Conservation (phyloP, 352 stramenopile species). For the Phytophthora sp. region DNA sequence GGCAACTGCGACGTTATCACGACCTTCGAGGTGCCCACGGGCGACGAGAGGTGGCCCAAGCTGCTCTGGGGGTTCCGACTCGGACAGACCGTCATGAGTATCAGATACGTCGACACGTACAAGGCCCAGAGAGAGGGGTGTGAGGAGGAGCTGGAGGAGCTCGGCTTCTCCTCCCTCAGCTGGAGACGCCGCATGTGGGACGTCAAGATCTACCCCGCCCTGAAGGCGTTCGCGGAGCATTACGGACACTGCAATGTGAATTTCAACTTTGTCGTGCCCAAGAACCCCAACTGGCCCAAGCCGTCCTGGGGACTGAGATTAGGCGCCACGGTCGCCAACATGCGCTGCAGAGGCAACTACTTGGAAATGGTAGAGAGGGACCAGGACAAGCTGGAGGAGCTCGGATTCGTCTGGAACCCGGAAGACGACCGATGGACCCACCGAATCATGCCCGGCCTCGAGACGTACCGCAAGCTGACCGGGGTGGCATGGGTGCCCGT, state of each 20-base stretch:
- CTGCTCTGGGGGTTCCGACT: conserved; percentile 43
- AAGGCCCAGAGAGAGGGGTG: conserved; percentile 6
- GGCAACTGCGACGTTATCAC: conserved; percentile 40
- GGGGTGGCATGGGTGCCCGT: conserved; percentile 35
- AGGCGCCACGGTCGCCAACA: conserved; percentile 29
- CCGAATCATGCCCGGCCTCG: conserved; percentile 50
- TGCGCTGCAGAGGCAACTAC: conserved; percentile 49
- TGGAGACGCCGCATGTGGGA: conserved; percentile 22
- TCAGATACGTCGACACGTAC: conserved; percentile 27
- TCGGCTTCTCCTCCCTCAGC: conserved; percentile 12
- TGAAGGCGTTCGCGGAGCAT: conserved; percentile 15
- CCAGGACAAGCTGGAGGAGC: conserved; percentile 41
- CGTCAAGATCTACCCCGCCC: conserved; percentile 33
- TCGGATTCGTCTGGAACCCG: conserved; percentile 62
- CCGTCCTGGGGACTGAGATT: conserved; percentile 15
- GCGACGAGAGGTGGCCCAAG: conserved; percentile 31
- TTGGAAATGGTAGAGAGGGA: conserved; percentile 35
- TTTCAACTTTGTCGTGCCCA: conserved; percentile 30
- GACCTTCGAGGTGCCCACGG: conserved; percentile 38
- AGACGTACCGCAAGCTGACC: conserved; percentile 35
- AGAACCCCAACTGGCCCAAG: conserved; percentile 19
- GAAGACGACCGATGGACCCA: conserved; percentile 56
- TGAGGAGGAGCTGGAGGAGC: conserved; percentile 14
- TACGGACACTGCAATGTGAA: conserved; percentile 36
- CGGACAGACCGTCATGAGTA: conserved; percentile 51